Percentiles rank a stretch among this genome's conserved stretches.
Evolutionary conservation across 306 rosid genomes (phyloP).

Genomic region (Malus sylvestris): DNA sequence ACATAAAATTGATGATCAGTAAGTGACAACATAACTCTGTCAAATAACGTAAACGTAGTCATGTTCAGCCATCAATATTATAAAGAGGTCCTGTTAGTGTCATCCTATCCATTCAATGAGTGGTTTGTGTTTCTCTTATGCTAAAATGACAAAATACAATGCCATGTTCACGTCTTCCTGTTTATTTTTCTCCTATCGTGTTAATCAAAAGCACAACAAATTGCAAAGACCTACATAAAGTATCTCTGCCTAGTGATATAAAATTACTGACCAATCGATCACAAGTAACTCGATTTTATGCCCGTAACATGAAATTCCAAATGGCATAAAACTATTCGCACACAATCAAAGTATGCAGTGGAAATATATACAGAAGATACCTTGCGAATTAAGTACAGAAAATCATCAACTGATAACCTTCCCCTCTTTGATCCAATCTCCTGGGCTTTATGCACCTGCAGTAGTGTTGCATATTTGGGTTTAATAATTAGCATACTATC

Average conservation of each 20-base stretch:
- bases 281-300: background rate
- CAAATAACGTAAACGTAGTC: background rate
- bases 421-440: constrained; percentile 89
- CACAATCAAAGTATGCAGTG: background rate
- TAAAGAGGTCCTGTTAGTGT: background rate
- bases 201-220: background rate
- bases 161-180: background rate
- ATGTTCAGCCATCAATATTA: background rate
- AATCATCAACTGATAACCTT: constrained; percentile 82
- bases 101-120: background rate
- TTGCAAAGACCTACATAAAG: background rate
- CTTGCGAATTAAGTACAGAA: constrained; percentile 86
- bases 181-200: background rate
- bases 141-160: background rate
- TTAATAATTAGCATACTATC: constrained; percentile 2
- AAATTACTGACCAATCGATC: background rate
- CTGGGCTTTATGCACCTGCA: constrained; percentile 89
- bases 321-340: background rate
- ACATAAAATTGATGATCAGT: background rate
- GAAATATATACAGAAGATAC: constrained; percentile 23
- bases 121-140: background rate
- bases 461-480: constrained; percentile 1
- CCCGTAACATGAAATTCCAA: background rate
- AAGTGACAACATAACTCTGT: background rate
- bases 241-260: background rate